Conservation (phyloP, 2,329 filamentous ascomycete species). For the Ceratocystis cacaofunesta region DNA sequence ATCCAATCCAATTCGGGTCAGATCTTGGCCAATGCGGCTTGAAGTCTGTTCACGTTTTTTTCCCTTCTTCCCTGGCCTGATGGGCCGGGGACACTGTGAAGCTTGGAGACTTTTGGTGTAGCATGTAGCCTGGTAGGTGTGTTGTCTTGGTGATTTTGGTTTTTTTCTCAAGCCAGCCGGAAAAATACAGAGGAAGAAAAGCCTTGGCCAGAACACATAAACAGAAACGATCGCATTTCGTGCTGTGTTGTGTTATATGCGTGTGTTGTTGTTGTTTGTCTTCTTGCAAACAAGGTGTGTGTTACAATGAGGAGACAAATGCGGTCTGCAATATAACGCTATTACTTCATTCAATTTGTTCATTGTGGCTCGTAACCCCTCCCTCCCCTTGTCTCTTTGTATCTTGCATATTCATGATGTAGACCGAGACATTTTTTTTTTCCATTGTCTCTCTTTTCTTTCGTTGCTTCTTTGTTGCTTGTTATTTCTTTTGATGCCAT, state of each 20-base stretch:
- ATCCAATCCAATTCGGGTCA: neutral
- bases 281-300: neutral
- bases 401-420: neutral
- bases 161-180: neutral
- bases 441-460: neutral
- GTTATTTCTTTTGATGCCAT: neutral
- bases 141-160: neutral
- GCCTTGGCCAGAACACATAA: neutral
- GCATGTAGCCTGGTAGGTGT: neutral
- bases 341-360: too few species aligned
- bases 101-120: neutral
- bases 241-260: neutral
- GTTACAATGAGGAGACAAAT: too few species aligned
- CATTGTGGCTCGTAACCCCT: neutral
- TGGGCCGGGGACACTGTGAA: neutral
- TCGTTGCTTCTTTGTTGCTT: neutral
- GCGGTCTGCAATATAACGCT: too few species aligned
- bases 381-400: neutral
- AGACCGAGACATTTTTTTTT: constrained; percentile 1
- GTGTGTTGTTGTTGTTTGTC: neutral
- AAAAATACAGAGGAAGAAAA: neutral
- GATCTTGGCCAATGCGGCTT: neutral
- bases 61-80: neutral
- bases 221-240: neutral
- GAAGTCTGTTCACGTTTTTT: neutral